Conservation (phyloP, 73 alveolate species). For the Durusdinium trenchii region DNA sequence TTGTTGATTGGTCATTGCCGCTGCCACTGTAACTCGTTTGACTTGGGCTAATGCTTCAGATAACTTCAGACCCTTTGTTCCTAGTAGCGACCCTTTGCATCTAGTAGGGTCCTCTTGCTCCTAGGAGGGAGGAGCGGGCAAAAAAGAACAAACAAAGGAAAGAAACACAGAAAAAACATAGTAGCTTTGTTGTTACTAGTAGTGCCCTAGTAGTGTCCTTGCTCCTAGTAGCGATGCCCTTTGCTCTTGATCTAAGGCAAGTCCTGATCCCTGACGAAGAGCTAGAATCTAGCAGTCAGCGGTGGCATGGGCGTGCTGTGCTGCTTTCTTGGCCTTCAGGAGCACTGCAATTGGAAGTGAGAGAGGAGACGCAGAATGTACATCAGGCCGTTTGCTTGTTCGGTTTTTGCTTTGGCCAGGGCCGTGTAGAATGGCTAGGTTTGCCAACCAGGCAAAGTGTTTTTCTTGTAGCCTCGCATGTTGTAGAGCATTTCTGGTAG, state of each 20-base stretch:
- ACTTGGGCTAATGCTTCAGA: not conserved
- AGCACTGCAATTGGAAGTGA: conserved; percentile 52
- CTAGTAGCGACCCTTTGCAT: no score
- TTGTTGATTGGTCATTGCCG: conserved; percentile 68
- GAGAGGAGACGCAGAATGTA: conserved; percentile 56
- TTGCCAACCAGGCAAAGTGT: no score
- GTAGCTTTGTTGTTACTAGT: no score
- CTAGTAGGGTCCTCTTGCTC: no score
- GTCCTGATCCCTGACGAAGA: conserved; percentile 65
- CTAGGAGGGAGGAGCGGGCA: no score
- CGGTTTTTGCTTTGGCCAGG: not conserved
- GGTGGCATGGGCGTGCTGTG: conserved; percentile 79
- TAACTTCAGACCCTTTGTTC: not conserved
- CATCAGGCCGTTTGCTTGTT: conserved; percentile 77
- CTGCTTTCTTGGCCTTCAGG: conserved; percentile 63
- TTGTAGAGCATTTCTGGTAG: not conserved
- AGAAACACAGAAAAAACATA: no score
- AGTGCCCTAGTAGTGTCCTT: no score
- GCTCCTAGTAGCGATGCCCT: no score
- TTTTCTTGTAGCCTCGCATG: not conserved
- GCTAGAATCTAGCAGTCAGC: conserved; percentile 66
- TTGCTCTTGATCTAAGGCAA: not conserved
- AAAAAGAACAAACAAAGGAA: no score
- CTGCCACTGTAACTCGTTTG: not conserved
- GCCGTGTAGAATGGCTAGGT: no score